phyloP scores from a whole-genome alignment of 192 early-diverging fungal genomes.

The Coemansia sp. region DNA sequence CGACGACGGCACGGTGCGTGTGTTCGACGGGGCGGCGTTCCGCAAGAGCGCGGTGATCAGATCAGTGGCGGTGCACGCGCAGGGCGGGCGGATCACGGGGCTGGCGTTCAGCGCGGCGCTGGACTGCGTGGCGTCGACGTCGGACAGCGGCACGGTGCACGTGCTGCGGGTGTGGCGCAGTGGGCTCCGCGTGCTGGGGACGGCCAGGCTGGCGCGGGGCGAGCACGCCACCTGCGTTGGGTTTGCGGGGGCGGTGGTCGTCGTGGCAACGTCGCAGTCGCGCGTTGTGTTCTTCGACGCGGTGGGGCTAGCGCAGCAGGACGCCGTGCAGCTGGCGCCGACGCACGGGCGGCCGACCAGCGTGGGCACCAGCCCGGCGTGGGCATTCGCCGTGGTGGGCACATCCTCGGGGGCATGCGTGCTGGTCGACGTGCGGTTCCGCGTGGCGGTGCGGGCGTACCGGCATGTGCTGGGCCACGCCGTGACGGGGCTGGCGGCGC shows the following conservation, averaged over 20 bases:
- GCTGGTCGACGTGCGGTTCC: conserved; percentile 42
- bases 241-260: conserved; percentile 15
- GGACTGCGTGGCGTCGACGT: conserved; percentile 75
- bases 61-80: conserved; percentile 67
- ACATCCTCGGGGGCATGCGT: conserved; percentile 29
- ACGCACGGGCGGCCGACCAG: conserved; percentile 23
- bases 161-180: conserved; percentile 58
- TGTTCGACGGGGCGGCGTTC: conserved; percentile 81
- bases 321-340: conserved; percentile 15
- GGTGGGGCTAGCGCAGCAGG: conserved; percentile 14
- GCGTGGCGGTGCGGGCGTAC: conserved; percentile 36
- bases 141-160: conserved; percentile 81
- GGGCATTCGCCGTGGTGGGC: conserved; percentile 26
- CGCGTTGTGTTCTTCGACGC: conserved; percentile 35
- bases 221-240: conserved; percentile 30
- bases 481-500: conserved; percentile 24
- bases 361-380: conserved; percentile 15
- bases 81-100: conserved; percentile 72
- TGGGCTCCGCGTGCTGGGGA: conserved; percentile 17
- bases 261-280: conserved; percentile 40
- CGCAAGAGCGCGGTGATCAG: conserved; percentile 84
- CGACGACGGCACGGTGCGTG: conserved; percentile 76
- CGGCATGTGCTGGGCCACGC: conserved; percentile 27
- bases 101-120: conserved; percentile 77
- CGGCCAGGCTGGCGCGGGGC: conserved; percentile 2